These are phyloP conservation scores for Apiospora phragmitis DNA, from an alignment of 2,329 filamentous ascomycete genomes.

Conservation along the genomic window DNA sequence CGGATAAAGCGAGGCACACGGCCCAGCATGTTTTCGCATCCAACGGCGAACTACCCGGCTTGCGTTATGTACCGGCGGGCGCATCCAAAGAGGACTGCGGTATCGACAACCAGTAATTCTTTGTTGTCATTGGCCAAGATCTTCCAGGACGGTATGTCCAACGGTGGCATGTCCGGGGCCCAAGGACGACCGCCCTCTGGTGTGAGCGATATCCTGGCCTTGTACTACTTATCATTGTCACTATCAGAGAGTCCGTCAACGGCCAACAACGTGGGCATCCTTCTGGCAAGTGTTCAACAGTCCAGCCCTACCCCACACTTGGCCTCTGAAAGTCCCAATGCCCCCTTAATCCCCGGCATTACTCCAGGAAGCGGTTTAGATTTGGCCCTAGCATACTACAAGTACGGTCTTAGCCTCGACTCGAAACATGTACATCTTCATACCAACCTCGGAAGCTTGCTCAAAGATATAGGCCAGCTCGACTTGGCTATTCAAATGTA, in stretches of 20 bases:
- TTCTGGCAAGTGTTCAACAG: slow-evolving; percentile 93
- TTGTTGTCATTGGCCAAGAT: slow-evolving; percentile 95
- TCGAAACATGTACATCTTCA: slow-evolving; percentile 91
- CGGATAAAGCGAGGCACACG: slow-evolving; percentile 80
- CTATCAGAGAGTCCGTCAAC: slow-evolving; percentile 96
- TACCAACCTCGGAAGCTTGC: slow-evolving; percentile 89
- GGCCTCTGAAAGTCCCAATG: slow-evolving; percentile 29
- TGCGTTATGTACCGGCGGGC: slow-evolving; percentile 70
- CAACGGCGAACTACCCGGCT: slow-evolving; percentile 75
- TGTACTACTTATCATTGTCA: slow-evolving; percentile 94
- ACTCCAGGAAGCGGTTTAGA: slow-evolving; percentile 83
- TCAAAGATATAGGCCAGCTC: slow-evolving; percentile 95
- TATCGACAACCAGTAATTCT: slow-evolving; percentile 94
- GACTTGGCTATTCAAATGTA: slow-evolving; percentile 96
- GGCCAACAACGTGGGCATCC: slow-evolving; percentile 95
- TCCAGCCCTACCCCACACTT: slow-evolving; percentile 36
- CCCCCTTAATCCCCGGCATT: slow-evolving; percentile 71
- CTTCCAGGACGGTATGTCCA: slow-evolving; percentile 93
- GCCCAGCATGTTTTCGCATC: slow-evolving; percentile 79
- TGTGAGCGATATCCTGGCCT: slow-evolving; percentile 86
- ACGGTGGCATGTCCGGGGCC: slow-evolving; percentile 56
- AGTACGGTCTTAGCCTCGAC: slow-evolving; percentile 88
- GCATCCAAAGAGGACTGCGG: slow-evolving; percentile 74
- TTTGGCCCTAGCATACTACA: slow-evolving; percentile 89
- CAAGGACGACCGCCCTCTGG: slow-evolving; percentile 66